Percentiles rank a stretch among this genome's conserved stretches.
Conservation (phyloP, 768 basidiomycete species). For the Termitomyces heimii region DNA sequence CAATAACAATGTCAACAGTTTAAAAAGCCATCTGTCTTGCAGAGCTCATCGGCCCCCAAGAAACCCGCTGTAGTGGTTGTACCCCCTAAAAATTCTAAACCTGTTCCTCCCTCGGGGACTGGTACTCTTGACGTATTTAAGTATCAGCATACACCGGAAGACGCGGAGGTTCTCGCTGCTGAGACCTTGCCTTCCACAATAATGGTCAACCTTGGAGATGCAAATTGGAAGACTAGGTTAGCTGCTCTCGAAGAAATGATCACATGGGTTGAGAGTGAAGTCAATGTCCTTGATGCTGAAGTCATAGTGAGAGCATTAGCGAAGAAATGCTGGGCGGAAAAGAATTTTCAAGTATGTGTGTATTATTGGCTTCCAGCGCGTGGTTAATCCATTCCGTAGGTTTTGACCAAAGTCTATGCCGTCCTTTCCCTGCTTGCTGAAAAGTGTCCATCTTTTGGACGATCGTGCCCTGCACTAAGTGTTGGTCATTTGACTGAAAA, state of each 20-base stretch:
- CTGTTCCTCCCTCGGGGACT: constrained; percentile 40
- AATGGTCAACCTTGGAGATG: constrained; percentile 70
- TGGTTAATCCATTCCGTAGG: constrained; percentile 39
- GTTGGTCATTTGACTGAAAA: constrained; percentile 87
- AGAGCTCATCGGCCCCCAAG: constrained; percentile 31
- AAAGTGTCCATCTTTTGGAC: constrained; percentile 75
- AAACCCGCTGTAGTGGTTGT: constrained; percentile 35
- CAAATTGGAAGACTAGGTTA: constrained; percentile 90
- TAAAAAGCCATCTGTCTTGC: constrained; percentile 44
- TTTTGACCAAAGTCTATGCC: constrained; percentile 84
- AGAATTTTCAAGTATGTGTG: constrained; percentile 85
- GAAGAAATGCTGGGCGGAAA: constrained; percentile 97
- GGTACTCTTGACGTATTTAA: constrained; percentile 79
- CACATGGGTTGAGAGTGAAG: constrained; percentile 70
- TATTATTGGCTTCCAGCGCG: not conserved
- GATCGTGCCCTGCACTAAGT: constrained; percentile 77
- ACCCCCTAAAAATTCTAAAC: constrained; percentile 37
- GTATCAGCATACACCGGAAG: constrained; percentile 87
- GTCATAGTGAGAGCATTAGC: constrained; percentile 80
- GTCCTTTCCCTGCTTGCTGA: constrained; percentile 72
- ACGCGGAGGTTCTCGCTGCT: constrained; percentile 76
- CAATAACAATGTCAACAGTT: constrained; percentile 22
- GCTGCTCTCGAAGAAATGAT: constrained; percentile 84
- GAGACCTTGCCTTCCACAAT: constrained; percentile 68
- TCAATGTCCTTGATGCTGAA: constrained; percentile 74